phyloP scores from a whole-genome alignment of 108 stramenopile species.

The Aureococcus anophagefferens region DNA sequence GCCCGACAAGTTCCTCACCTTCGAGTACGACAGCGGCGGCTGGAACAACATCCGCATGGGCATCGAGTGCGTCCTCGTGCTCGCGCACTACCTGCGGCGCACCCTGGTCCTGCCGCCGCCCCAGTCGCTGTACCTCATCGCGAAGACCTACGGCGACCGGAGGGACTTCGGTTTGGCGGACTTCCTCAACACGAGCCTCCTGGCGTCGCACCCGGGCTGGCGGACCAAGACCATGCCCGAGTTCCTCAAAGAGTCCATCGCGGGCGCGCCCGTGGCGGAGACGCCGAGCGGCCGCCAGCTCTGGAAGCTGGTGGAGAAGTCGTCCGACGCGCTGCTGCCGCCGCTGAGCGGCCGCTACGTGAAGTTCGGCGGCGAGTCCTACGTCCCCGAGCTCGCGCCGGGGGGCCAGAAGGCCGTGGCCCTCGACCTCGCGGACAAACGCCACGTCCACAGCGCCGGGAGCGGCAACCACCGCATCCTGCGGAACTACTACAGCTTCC shows the following conservation, averaged over 20 bases:
- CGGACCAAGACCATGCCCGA: conserved; percentile 21
- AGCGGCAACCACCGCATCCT: conserved; percentile 21
- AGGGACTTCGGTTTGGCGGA: conserved; percentile 59
- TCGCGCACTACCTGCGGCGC: conserved; percentile 66
- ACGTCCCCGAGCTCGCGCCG: background rate
- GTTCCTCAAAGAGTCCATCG: conserved; percentile 2
- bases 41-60: conserved; percentile 49
- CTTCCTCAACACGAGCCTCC: conserved; percentile 44
- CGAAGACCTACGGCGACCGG: background rate
- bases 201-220: conserved; percentile 9
- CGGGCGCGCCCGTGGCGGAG: conserved; percentile 1
- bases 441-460: conserved; percentile 15
- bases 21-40: conserved; percentile 34
- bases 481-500: conserved; percentile 26
- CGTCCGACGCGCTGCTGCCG: conserved; percentile 4
- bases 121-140: conserved; percentile 59
- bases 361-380: background rate
- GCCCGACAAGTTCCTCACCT: conserved; percentile 26
- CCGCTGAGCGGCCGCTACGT: background rate
- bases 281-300: background rate
- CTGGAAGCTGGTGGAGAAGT: conserved; percentile 2
- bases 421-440: background rate
- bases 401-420: background rate
- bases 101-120: conserved; percentile 77
- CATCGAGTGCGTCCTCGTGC: conserved; percentile 62